These are phyloP conservation scores for Cytospora leucostoma DNA, from an alignment of 2,329 filamentous ascomycete species.

Conservation along the genomic window DNA sequence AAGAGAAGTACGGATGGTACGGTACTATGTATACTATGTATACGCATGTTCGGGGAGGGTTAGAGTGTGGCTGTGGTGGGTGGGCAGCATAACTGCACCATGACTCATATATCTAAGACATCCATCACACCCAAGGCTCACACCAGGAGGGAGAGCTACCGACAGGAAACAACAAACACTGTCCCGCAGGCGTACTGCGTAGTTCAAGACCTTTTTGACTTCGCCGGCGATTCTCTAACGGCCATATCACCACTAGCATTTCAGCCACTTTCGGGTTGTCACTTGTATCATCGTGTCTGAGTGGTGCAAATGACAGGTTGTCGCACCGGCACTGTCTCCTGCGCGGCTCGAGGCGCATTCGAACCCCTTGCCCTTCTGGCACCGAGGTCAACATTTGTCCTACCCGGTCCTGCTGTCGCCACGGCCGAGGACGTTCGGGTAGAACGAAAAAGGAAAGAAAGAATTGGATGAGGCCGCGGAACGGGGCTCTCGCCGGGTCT, in stretches of 20 bases:
- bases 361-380: background rate
- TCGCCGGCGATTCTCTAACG: slow-evolving; percentile 21
- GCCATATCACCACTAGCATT: slow-evolving; percentile 3
- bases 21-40: slow-evolving; percentile 12
- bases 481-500: background rate
- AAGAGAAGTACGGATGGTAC: slow-evolving; percentile 15
- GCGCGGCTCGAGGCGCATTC: slow-evolving; percentile 3
- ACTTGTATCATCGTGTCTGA: background rate
- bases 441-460: background rate
- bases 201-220: slow-evolving; percentile 12
- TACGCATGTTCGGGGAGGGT: slow-evolving; percentile 31
- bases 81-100: slow-evolving; percentile 32
- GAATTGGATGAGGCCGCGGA: slow-evolving; percentile 4
- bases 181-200: slow-evolving; percentile 20
- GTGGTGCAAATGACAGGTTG: slow-evolving; percentile 15
- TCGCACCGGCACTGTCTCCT: slow-evolving; percentile 8
- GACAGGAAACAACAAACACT: slow-evolving; percentile 20
- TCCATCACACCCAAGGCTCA: slow-evolving; percentile 30
- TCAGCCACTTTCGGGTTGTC: slow-evolving; percentile 8
- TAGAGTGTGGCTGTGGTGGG: slow-evolving; percentile 23
- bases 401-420: slow-evolving; percentile 10
- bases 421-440: background rate
- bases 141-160: slow-evolving; percentile 31
- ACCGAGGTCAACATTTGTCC: slow-evolving; percentile 4
- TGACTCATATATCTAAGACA: slow-evolving; percentile 40